Evolutionary conservation across 2,329 filamentous ascomycete genomes (phyloP), one percentile per base, ranked within the genome.

Genomic region (Diaporthe vaccinii): DNA sequence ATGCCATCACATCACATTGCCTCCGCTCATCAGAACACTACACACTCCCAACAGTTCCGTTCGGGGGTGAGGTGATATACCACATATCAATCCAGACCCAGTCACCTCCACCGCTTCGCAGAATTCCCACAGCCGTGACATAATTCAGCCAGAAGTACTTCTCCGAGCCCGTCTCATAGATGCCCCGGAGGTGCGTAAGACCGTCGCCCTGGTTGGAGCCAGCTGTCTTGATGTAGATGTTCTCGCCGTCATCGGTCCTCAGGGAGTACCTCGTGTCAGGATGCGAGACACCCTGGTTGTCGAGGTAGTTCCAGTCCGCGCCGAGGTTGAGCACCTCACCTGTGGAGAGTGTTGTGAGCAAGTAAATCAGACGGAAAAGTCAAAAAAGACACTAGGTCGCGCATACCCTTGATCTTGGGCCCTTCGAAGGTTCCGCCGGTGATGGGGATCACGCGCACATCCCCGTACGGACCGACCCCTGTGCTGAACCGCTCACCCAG

Each of bases 91-190:
- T 81, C 59, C 78, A 44, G 55, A 79, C 17, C 76, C 78, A 36
- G 51, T 72, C 10, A 71, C 78, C 7, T 9, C 44, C 44, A 28
- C 58, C 70, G 22, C 76, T 28, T 34, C 51, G 78, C 75, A 82
- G 36, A 1, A 81, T 74, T 2, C 80, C 82, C 8, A 82, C 80
- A 0, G 79, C 79, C 39, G 82, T 76, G 17, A 82, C 77, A 61
- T 82, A 78, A 77, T 83, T 83, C 34, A 83, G 61, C 81, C 81
- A 82, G 62, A 79, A 80, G 58, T 82, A 82, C 69, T 80, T 77
- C 15, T 65, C 51, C 57, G 77, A 78, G 17, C 79, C 79, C 46
- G 82, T 82, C 77, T 82, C 80, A 41, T 82, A 80, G 2, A 75
- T 25, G 5, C 79, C 73, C 20, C 77, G 76, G 25, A 82, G 75